Evolutionary conservation across 169 alveolate genomes (phyloP), one percentile per base, ranked within the genome.

Genomic region (Plasmodium billcollinsi): DNA sequence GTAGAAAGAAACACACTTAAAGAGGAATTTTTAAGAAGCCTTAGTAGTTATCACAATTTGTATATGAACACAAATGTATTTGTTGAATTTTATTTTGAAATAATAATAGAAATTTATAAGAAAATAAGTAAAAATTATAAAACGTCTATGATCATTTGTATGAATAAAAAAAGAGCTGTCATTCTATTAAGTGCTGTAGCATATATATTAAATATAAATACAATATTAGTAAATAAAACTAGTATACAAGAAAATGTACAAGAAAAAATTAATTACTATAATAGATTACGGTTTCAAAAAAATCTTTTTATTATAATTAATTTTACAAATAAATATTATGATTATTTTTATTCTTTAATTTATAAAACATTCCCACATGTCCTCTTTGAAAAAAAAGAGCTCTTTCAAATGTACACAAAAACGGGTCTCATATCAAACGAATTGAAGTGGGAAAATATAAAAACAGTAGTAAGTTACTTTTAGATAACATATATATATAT

Each of bases 121-220:
- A 67, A 83, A 61, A 69, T 83, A 69, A 67, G 65, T 58, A 83
- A 83, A 67, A 83, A 83, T 50, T 39, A 69, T 43, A 69, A 83
- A 43, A 50, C 91, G 20, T 83, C 91, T 9, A 83, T 83, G 91
- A 69, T 83, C 21, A 69, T 83, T 43, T 83, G 91, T 15, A 83
- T 69, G 72, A 83, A 83, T 50, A 83, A 83, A 83, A 83, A 69
- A n/a, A 50, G 73, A 50, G 91, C 91, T 49, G 70, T 69, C 63
- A 69, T 43, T 20, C 9, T 83, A 62, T 49, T 83, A 83, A 83
- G 70, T 29, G 91, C 83, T 11, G 24, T 83, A 33, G 91, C 73
- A 15, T 83, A 63, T 9, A 56, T 83, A 15, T 83, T 83, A 58
- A 83, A 83, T 69, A 83, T 83, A 54, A 83, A 83, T 21, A 45